Evolutionary conservation across 805 yeast genomes (phyloP).

Genomic region (Monosporozyma unispora): DNA sequence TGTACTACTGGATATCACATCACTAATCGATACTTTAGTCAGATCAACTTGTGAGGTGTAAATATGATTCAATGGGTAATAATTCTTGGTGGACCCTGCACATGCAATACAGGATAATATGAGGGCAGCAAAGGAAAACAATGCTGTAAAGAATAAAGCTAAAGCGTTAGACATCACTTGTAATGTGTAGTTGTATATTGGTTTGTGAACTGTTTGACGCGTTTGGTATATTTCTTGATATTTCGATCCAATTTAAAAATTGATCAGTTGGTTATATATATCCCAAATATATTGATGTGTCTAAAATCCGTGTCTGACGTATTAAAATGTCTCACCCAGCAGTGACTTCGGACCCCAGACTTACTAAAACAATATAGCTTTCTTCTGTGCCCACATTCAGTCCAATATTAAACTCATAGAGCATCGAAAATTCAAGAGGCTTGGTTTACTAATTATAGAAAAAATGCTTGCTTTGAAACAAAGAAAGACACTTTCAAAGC

Average conservation of each 20-base stretch:
- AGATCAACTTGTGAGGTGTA: slow-evolving; percentile 43
- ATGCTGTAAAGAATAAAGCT: slow-evolving; percentile 15
- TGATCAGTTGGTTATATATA: neutral
- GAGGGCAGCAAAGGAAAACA: slow-evolving; percentile 36
- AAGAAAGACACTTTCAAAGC: neutral
- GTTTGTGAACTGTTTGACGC: neutral
- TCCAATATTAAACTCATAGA: neutral
- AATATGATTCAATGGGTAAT: slow-evolving; percentile 35
- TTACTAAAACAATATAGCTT: neutral
- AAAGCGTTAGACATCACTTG: slow-evolving; percentile 15
- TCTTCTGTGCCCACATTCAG: neutral
- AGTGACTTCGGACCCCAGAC: neutral
- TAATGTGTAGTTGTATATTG: neutral
- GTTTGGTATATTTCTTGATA: no score
- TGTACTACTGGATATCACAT: slow-evolving; percentile 7
- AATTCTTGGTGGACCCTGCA: slow-evolving; percentile 41
- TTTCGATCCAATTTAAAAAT: no score
- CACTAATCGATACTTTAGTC: slow-evolving; percentile 20
- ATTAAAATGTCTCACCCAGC: neutral
- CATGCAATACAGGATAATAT: slow-evolving; percentile 42
- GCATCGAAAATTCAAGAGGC: neutral
- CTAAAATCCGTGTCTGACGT: neutral
- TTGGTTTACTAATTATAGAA: neutral
- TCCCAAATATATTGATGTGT: neutral
- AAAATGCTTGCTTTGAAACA: neutral